Conservation (phyloP, 768 basidiomycete species). For the Tulasnella sp. region DNA sequence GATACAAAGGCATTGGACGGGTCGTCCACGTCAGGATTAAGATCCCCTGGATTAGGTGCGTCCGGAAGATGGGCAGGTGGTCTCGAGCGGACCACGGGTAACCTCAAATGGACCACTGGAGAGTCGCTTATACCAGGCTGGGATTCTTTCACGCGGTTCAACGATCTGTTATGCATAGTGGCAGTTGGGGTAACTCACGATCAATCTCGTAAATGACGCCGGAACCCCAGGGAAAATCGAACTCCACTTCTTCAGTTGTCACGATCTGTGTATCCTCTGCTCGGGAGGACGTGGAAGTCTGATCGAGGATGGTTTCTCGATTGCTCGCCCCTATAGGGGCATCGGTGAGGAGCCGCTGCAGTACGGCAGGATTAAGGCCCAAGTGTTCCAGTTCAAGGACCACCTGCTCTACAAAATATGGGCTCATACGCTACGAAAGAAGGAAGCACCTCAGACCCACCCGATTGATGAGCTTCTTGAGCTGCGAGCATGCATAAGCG, state of each 20-base stretch:
- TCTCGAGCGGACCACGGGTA: no score
- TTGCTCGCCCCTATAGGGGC: background rate
- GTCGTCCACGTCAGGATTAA: no score
- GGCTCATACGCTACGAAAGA: no score
- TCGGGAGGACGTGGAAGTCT: no score
- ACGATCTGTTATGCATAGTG: no score
- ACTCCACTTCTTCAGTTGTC: no score
- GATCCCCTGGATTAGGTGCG: no score
- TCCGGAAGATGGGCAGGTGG: no score
- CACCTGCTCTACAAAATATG: constrained; percentile 26
- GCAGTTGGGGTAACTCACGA: background rate
- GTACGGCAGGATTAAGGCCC: constrained; percentile 40
- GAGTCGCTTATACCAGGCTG: constrained; percentile 24
- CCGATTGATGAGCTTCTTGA: constrained; percentile 83
- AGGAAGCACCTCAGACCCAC: no score
- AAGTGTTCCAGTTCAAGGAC: constrained; percentile 64
- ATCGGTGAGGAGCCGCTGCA: constrained; percentile 29
- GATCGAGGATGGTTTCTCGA: background rate
- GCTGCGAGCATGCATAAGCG: constrained; percentile 33
- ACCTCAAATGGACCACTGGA: no score
- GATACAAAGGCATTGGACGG: no score
- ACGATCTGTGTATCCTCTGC: no score
- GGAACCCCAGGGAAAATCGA: background rate
- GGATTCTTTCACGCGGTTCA: constrained; percentile 11
- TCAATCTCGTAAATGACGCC: background rate